phyloP scores from a whole-genome alignment of 2,329 filamentous ascomycete species.

The Teratosphaeria gauchensis region DNA sequence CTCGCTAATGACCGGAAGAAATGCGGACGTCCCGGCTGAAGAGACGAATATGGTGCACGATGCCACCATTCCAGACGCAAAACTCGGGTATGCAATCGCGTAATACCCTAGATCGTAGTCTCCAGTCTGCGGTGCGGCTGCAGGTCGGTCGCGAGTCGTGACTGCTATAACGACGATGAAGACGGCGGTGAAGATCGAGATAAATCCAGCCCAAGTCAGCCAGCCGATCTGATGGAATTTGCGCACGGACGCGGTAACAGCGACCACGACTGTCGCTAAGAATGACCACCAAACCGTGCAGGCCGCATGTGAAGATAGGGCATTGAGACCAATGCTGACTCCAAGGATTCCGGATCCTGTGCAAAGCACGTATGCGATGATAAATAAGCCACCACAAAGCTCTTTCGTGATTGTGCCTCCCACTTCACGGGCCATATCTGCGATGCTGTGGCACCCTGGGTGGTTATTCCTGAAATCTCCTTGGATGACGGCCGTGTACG shows the following conservation, averaged over 20 bases:
- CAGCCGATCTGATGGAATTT: slow-evolving; percentile 53
- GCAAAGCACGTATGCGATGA: slow-evolving; percentile 49
- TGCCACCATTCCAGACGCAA: slow-evolving; percentile 50
- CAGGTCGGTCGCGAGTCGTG: slow-evolving; percentile 47
- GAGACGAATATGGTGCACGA: slow-evolving; percentile 52
- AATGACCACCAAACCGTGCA: slow-evolving; percentile 51
- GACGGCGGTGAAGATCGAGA: slow-evolving; percentile 26
- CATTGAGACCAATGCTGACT: slow-evolving; percentile 50
- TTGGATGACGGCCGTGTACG: slow-evolving; percentile 40
- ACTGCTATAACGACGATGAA: slow-evolving; percentile 41
- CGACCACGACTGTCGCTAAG: slow-evolving; percentile 43
- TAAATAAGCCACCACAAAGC: slow-evolving; percentile 34
- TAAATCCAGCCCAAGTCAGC: slow-evolving; percentile 53
- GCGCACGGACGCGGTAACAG: slow-evolving; percentile 43
- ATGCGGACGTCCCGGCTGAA: slow-evolving; percentile 48
- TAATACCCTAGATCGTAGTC: slow-evolving; percentile 51
- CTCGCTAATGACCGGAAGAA: slow-evolving; percentile 56
- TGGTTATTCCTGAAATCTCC: slow-evolving; percentile 38
- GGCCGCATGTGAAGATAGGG: slow-evolving; percentile 46
- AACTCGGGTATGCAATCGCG: slow-evolving; percentile 45
- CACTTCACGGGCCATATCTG: slow-evolving; percentile 50
- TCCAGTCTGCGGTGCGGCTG: slow-evolving; percentile 50
- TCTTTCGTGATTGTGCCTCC: slow-evolving; percentile 45
- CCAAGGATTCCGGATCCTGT: slow-evolving; percentile 50
- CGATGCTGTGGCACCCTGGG: slow-evolving; percentile 43